phyloP scores from a whole-genome alignment of 495 filamentous ascomycete genomes.

The Aspergillus leporis region DNA sequence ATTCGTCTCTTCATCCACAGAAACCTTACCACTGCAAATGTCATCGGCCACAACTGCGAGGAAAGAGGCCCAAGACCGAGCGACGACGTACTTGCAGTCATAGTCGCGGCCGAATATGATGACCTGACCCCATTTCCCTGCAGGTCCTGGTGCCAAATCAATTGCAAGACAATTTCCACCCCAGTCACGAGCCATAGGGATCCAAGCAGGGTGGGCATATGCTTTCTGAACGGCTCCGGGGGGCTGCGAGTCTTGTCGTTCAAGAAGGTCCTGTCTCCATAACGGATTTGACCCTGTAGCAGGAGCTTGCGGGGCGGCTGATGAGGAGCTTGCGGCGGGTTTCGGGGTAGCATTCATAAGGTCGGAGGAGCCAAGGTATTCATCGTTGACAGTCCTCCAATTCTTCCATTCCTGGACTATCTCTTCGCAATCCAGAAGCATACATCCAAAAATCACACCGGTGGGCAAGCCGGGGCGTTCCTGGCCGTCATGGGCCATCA shows the following conservation, averaged over 20 bases:
- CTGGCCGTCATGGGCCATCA: conserved; percentile 91
- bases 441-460: conserved; percentile 87
- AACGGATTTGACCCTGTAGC: conserved; percentile 47
- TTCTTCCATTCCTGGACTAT: conserved; percentile 98
- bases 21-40: conserved; percentile 79
- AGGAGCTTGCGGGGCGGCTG: conserved; percentile 54
- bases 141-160: conserved; percentile 89
- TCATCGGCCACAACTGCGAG: conserved; percentile 88
- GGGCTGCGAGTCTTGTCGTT: conserved; percentile 86
- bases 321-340: conserved; percentile 63
- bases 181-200: conserved; percentile 95
- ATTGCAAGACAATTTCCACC: conserved; percentile 95
- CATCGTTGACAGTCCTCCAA: conserved; percentile 89
- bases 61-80: conserved; percentile 88
- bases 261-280: conserved; percentile 84
- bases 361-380: conserved; percentile 67
- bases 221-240: conserved; percentile 83
- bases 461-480: conserved; percentile 90
- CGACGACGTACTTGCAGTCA: conserved; percentile 95
- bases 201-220: conserved; percentile 94
- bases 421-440: conserved; percentile 98
- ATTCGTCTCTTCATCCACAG: conserved; percentile 85
- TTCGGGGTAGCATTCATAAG: conserved; percentile 61
- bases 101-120: conserved; percentile 97
- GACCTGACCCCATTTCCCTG: conserved; percentile 91